A percentile compares a stretch with the other conserved stretches of the same genome.
phyloP scores from a whole-genome alignment of 2,329 filamentous ascomycete species.

The Cladophialophora yegresii region DNA sequence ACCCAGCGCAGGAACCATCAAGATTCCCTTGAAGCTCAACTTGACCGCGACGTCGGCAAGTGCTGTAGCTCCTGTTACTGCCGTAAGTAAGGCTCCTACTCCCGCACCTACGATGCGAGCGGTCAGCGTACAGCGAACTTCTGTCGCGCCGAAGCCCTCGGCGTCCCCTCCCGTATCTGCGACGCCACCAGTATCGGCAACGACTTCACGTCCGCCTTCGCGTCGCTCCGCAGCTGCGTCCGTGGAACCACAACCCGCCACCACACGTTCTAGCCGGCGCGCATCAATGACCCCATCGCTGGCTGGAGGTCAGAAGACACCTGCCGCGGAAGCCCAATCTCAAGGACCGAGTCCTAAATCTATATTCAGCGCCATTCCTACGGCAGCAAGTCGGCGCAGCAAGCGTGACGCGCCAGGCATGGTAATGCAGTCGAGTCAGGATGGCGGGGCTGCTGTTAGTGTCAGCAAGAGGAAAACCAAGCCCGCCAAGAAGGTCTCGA shows the following conservation, averaged over 20 bases:
- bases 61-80: background rate
- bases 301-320: constrained; percentile 39
- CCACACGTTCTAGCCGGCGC: constrained; percentile 27
- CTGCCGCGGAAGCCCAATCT: constrained; percentile 42
- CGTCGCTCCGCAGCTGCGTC: constrained; percentile 34
- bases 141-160: constrained; percentile 34
- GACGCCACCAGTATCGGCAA: constrained; percentile 36
- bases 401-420: constrained; percentile 63
- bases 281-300: constrained; percentile 33
- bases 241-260: constrained; percentile 25
- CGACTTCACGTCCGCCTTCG: constrained; percentile 36
- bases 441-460: constrained; percentile 63
- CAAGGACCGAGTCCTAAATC: constrained; percentile 41
- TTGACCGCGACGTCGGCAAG: constrained; percentile 24
- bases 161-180: constrained; percentile 35
- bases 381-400: constrained; percentile 50
- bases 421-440: constrained; percentile 56
- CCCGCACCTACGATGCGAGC: constrained; percentile 30
- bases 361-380: constrained; percentile 36
- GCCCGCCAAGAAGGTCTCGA: constrained; percentile 46
- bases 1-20: constrained; percentile 33
- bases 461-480: constrained; percentile 61
- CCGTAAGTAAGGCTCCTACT: constrained; percentile 25
- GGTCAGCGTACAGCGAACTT: constrained; percentile 30
- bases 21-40: constrained; percentile 36